Base-by-base conservation (phyloP, 2,329 filamentous ascomycete species). In the Epichloe festucae region DNA sequence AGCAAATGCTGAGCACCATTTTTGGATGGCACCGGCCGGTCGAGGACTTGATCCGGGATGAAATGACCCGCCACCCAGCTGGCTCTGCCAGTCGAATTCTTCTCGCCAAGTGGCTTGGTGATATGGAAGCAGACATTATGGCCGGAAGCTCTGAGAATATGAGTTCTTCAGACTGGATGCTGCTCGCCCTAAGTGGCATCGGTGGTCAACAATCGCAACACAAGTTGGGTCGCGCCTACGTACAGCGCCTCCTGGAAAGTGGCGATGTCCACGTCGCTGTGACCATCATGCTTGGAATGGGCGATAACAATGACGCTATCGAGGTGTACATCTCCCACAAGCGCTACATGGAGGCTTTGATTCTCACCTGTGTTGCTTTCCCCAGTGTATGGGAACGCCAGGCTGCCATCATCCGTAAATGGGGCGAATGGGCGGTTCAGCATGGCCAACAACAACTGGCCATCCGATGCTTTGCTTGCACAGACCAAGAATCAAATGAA, bases 111-210 rank as follows among this genome's bases (percentile, higher is more conserved):
- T 98, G 93, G 93, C 78, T 98, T 0, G 89, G 90, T 14, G 87
- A 95, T 55, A 81, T 88, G 39, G 83, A 89, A 53, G 78, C 84
- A 0, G 89, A 95, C 60, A 77, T 89, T 41, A 87, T 95, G 78
- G 78, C 82, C 11, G 81, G 87, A 2, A 87, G 81, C 43, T 85
- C 89, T 0, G 82, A 91, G 58, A 85, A 87, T n/a, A 90, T 93
- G 78, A 91, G 89, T 10, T 89, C 87, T 2, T 87, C 88, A 0
- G 93, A 97, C 67, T 98, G 93, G 93, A 96, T 98, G 89, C 71
- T 97, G 53, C 73, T 98, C 38, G 91, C 93, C 11, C 70, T 98
- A 49, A 95, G 88, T 62, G 87, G 88, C 41, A 94, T 97, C 68
- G 89, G 87, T 49, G 79, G 82, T 3, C 66, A 70, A 21, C 75